Base-by-base conservation (phyloP, 768 basidiomycete genomes). In the Russula foetens region DNA sequence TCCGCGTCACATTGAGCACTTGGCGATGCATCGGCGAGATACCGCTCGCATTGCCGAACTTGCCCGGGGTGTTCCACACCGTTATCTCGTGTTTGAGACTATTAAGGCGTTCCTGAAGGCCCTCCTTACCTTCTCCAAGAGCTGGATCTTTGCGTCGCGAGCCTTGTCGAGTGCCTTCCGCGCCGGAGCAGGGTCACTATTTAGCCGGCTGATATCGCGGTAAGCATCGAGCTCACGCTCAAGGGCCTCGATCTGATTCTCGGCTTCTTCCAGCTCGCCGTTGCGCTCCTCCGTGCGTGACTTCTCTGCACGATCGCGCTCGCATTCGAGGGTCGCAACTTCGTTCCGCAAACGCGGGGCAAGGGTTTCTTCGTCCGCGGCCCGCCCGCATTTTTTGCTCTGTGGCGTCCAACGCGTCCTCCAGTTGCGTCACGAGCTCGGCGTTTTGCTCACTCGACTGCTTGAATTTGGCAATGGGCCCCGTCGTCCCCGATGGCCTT, bases 21-120 rank as follows among this genome's bases (percentile, higher is more conserved):
- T 85, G 87, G 19, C 88, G 82, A 68, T 88, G 86, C 66, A 89
- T 83, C 4, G 88, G 88, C n/a, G 88, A 90, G 59, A 90, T 84
- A 3, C 79, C 80, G 62, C 79, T 85, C 17, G 69, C 67, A 69
- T 81, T 86, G 63, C 46, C 53, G 38, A 78, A 62, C 68, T 81
- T 84, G 67, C 75, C 79, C 0, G 89, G 88, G 7, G 87, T 86
- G 53, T 70, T 74, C 64, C 79, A 75, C 45, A 81, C 80, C 31
- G 75, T 76, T 66, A 81, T 72, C 28, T 78, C 80, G 66, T 74
- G 75, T 68, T 81, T 79, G 57, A 87, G 71, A 7, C 78, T 74
- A 68, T 77, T 81, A 66, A 93, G 79, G 33, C 89, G 78, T 62
- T 90, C 90, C 50, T 85, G 70, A 46, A 95, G 72, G 51, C 88